phyloP scores from a whole-genome alignment of 2,329 filamentous ascomycete genomes.

The Fonsecaea erecta region DNA sequence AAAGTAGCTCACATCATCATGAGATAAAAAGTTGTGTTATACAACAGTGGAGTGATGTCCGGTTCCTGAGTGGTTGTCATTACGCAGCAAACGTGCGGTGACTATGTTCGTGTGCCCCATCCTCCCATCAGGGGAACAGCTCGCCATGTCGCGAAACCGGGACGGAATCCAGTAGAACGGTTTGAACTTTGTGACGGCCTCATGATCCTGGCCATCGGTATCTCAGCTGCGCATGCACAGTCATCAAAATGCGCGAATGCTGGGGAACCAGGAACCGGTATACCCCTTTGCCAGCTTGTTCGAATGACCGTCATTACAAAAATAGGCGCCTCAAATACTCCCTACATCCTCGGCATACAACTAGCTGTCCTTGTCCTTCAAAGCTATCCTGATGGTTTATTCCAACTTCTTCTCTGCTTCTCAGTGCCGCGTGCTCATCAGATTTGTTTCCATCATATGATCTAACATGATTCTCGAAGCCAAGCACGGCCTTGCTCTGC shows the following conservation, averaged over 20 bases:
- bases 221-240: not conserved
- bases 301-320: conserved; percentile 11
- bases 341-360: not conserved
- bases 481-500: not conserved
- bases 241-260: not conserved
- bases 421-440: not conserved
- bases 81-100: conserved; percentile 5
- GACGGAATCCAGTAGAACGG: not conserved
- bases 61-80: conserved; percentile 13
- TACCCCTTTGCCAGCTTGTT: not conserved
- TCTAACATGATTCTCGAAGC: not conserved
- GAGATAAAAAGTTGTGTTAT: not conserved
- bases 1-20: conserved; percentile 20
- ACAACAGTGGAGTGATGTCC: conserved; percentile 14
- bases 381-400: not conserved
- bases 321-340: not conserved
- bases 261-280: not conserved
- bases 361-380: not conserved
- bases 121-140: not conserved
- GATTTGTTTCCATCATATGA: not conserved
- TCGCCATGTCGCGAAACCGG: not conserved
- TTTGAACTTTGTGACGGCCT: not conserved
- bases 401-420: conserved; percentile 2
- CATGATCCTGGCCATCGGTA: not conserved
- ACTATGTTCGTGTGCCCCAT: conserved; percentile 4